phyloP scores from a whole-genome alignment of 148 eudicot species.

The Polygonum maritimum region DNA sequence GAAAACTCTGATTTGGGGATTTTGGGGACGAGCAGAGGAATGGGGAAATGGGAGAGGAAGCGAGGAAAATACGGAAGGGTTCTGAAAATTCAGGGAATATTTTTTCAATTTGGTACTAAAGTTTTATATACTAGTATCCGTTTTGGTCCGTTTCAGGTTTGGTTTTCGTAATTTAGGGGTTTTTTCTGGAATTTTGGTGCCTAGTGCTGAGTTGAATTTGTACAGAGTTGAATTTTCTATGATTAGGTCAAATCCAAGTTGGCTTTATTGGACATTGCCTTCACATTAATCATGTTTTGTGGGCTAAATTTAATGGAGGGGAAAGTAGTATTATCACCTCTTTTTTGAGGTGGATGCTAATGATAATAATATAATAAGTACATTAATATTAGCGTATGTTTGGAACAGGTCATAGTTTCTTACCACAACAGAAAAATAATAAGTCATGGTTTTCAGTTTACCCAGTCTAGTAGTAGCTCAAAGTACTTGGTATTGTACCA shows the following conservation, averaged over 20 bases:
- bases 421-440: background rate
- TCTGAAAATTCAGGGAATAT: background rate
- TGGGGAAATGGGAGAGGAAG: background rate
- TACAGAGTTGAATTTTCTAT: background rate
- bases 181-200: background rate
- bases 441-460: background rate
- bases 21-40: background rate
- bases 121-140: background rate
- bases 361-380: background rate
- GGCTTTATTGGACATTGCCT: background rate
- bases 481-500: background rate
- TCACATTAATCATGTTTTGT: conserved; percentile 6
- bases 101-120: background rate
- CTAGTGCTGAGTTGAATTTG: background rate
- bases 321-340: conserved; percentile 1
- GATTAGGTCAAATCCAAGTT: conserved; percentile 5
- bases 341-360: background rate
- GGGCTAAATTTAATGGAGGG: background rate
- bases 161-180: background rate
- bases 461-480: background rate
- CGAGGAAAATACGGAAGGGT: background rate
- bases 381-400: background rate
- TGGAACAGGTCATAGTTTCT: background rate
- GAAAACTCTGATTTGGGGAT: background rate
- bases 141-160: background rate